A percentile compares a stretch with the other conserved stretches of the same genome.
phyloP scores from a whole-genome alignment of 805 yeast genomes.

The Barnettozyma sucrosica region DNA sequence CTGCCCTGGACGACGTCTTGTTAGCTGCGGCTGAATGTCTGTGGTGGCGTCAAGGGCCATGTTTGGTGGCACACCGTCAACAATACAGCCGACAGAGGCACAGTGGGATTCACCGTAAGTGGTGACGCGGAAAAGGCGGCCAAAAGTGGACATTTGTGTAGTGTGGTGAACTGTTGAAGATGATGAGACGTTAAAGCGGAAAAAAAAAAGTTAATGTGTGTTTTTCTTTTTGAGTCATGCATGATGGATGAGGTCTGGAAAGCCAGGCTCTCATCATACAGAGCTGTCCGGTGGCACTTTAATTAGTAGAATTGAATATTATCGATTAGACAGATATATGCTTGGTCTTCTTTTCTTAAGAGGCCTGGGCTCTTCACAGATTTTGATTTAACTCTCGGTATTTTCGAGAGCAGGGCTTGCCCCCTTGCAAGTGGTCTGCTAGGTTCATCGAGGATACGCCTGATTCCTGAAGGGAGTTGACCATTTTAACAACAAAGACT shows the following conservation, averaged over 20 bases:
- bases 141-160: slow-evolving; percentile 62
- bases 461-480: no score
- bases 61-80: slow-evolving; percentile 98
- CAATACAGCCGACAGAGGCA: slow-evolving; percentile 95
- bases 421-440: no score
- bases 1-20: slow-evolving; percentile 98
- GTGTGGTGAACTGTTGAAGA: background rate
- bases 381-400: no score
- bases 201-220: background rate
- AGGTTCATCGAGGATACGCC: no score
- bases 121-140: slow-evolving; percentile 63
- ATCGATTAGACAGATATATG: no score
- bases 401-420: no score
- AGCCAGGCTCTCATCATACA: background rate
- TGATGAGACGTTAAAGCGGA: background rate
- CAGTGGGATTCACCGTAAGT: slow-evolving; percentile 99
- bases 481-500: no score
- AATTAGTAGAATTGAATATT: no score
- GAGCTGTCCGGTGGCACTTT: background rate
- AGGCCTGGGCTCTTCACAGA: no score
- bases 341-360: no score
- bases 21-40: slow-evolving; percentile 92
- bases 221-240: background rate
- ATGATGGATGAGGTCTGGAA: background rate
- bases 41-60: slow-evolving; percentile 66